These are phyloP conservation scores for Thuidium tamariscinum DNA, from an alignment of 225 moss, liverwort and hornwort species.

Conservation along the genomic window DNA sequence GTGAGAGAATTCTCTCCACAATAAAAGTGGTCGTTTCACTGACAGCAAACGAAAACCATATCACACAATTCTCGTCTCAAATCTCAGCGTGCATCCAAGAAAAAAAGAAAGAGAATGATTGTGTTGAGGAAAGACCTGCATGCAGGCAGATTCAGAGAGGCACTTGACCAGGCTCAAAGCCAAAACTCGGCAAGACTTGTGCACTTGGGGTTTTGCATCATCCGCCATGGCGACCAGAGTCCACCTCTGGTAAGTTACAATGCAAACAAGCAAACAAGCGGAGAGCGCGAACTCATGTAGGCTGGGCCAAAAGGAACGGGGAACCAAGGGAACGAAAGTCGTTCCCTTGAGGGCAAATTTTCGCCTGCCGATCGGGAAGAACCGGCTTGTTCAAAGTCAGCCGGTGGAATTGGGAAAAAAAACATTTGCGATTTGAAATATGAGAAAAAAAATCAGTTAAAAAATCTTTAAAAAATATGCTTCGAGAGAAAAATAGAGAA, in stretches of 20 bases:
- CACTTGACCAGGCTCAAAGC: slow-evolving; percentile 18
- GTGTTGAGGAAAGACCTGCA: not conserved
- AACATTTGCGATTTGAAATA: too few species aligned
- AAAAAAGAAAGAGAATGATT: not conserved
- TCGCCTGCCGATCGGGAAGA: too few species aligned
- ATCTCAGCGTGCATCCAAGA: not conserved
- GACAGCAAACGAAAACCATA: not conserved
- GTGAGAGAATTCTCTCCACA: not conserved
- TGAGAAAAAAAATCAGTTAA: too few species aligned
- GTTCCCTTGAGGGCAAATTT: too few species aligned
- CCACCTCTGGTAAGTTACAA: not conserved
- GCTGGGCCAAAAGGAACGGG: not conserved
- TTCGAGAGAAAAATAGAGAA: too few species aligned
- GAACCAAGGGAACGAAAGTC: not conserved
- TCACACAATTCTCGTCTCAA: not conserved
- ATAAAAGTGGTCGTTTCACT: not conserved
- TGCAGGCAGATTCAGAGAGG: slow-evolving; percentile 10
- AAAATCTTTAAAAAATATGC: too few species aligned
- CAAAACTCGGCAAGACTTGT: slow-evolving; percentile 17
- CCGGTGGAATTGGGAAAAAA: too few species aligned
- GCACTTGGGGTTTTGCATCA: not conserved
- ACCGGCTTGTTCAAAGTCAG: too few species aligned
- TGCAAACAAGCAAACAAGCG: not conserved
- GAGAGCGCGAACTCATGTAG: not conserved
- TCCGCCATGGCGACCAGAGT: not conserved